Percentiles rank a stretch among this genome's conserved stretches.
phyloP scores from a whole-genome alignment of 352 stramenopile genomes.

The Phytophthora sansomeana region DNA sequence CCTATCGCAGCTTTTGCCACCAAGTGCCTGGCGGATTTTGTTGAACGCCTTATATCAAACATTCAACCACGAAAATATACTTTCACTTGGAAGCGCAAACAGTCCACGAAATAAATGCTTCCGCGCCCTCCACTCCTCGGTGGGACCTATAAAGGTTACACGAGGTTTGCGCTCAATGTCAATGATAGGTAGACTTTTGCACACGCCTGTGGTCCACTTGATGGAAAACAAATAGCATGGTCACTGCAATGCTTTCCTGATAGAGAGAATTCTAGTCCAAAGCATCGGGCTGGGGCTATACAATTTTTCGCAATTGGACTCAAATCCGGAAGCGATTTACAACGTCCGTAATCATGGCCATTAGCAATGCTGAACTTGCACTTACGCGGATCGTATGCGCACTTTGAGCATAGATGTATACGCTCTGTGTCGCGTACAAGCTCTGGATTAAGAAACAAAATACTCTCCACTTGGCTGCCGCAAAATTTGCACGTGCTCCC shows the following conservation, averaged over 20 bases:
- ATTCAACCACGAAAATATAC: constrained; percentile 13
- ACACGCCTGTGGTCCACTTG: constrained; percentile 1
- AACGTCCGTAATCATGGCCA: not conserved
- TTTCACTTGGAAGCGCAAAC: constrained; percentile 3
- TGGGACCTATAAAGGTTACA: constrained; percentile 25
- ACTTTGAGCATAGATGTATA: constrained; percentile 2
- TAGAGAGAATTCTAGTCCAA: constrained; percentile 21
- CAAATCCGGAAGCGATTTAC: not conserved
- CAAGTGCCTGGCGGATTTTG: too few species aligned
- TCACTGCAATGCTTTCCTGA: constrained; percentile 21
- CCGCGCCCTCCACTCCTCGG: constrained; percentile 4
- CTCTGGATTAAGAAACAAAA: constrained; percentile 1
- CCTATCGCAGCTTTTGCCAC: too few species aligned
- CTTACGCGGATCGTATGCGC: not conserved
- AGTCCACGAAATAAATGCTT: constrained; percentile 11
- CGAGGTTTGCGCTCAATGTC: not conserved
- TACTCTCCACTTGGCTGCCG: not conserved
- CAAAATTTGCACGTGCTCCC: not conserved
- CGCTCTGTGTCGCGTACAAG: not conserved
- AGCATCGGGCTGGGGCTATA: not conserved
- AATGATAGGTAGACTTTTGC: not conserved
- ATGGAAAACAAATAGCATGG: constrained; percentile 25
- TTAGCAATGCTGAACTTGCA: not conserved
- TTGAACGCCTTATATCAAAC: too few species aligned
- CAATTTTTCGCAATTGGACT: not conserved